Percentiles rank a stretch among this genome's conserved stretches.
These are phyloP conservation scores for Alternaria atra DNA, from an alignment of 2,329 filamentous ascomycete genomes.

Conservation along the genomic window DNA sequence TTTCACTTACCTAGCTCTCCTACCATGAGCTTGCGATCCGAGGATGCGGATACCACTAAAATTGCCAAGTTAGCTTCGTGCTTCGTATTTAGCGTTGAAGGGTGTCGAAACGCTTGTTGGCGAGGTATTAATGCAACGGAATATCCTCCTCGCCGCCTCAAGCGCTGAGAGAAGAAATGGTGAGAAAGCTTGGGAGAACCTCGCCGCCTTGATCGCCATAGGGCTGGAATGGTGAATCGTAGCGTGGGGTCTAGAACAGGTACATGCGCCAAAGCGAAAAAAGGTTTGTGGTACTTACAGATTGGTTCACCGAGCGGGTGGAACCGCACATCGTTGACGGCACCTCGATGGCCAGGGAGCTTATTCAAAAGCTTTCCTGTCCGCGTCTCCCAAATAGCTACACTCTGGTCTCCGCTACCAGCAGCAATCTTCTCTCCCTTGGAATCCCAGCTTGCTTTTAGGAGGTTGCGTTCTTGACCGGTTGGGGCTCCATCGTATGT, in stretches of 20 bases:
- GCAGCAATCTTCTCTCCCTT: conserved; percentile 87
- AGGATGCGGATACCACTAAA: conserved; percentile 85
- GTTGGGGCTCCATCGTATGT: conserved; percentile 92
- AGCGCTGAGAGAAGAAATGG: not conserved
- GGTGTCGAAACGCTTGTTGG: conserved; percentile 23
- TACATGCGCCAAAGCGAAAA: not conserved
- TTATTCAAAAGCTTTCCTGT: conserved; percentile 94
- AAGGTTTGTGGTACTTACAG: conserved; percentile 67
- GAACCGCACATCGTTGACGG: conserved; percentile 94
- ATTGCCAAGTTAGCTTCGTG: conserved; percentile 42
- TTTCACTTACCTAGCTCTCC: conserved; percentile 77
- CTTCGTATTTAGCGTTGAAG: conserved; percentile 9
- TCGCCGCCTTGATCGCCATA: not conserved
- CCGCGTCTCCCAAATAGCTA: conserved; percentile 88
- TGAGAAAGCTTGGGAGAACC: not conserved
- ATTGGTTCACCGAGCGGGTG: conserved; percentile 85
- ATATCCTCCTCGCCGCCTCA: conserved; percentile 1
- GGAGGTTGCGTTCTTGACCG: conserved; percentile 90
- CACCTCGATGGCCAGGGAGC: conserved; percentile 92
- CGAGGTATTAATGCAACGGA: not conserved
- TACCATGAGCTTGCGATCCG: conserved; percentile 84
- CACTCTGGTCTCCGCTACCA: conserved; percentile 88
- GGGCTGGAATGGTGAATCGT: not conserved
- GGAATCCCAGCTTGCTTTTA: conserved; percentile 88
- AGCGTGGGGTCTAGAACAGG: not conserved